These are phyloP conservation scores for Boletus mariae DNA, from an alignment of 1,284 basidiomycete genomes.

Conservation along the genomic window DNA sequence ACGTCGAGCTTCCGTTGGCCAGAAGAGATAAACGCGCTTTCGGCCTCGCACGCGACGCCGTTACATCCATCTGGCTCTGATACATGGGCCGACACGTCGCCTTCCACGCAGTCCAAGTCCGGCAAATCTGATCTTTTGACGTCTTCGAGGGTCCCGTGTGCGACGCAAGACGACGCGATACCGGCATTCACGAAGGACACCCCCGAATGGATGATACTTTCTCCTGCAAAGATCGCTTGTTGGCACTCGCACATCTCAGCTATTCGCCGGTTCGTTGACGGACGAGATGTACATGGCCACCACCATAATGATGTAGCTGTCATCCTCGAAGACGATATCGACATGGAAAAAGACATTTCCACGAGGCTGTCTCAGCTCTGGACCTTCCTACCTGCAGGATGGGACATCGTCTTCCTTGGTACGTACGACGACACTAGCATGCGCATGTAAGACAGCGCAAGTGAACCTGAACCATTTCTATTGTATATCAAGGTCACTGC, in stretches of 20 bases:
- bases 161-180: conserved; percentile 44
- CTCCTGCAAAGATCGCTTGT: conserved; percentile 60
- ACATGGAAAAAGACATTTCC: conserved; percentile 69
- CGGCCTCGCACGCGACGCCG: conserved; percentile 22
- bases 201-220: conserved; percentile 49
- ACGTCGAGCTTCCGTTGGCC: conserved; percentile 46
- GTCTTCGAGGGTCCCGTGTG: conserved; percentile 41
- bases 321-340: conserved; percentile 77
- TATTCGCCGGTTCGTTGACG: conserved; percentile 44
- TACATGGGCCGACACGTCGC: conserved; percentile 25
- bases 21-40: conserved; percentile 35
- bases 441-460: neutral
- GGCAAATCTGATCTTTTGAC: neutral
- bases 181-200: conserved; percentile 37
- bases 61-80: conserved; percentile 36
- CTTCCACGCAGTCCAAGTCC: neutral
- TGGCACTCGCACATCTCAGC: conserved; percentile 71
- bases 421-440: conserved; percentile 14
- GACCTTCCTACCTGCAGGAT: conserved; percentile 53
- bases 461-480: neutral
- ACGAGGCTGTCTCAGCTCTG: conserved; percentile 50
- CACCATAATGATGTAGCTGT: conserved; percentile 38
- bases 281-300: conserved; percentile 1
- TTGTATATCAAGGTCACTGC: conserved; percentile 53
- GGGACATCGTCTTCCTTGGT: conserved; percentile 79